Conservation (phyloP, 116 monocot species). For the Posidonia oceanica region DNA sequence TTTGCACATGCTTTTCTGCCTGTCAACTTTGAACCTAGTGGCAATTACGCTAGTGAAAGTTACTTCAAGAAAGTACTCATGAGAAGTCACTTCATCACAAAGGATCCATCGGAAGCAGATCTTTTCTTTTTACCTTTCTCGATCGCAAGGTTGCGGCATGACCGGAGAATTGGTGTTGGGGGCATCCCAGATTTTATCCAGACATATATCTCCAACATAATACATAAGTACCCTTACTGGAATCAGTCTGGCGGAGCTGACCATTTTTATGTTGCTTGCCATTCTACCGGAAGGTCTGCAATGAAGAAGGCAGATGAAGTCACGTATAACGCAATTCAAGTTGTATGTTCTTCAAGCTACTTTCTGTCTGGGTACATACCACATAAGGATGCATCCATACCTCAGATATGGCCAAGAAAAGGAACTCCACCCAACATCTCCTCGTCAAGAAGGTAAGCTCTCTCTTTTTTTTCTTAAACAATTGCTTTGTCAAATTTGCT, state of each 20-base stretch:
- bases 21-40: slow-evolving; percentile 8
- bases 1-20: slow-evolving; percentile 15
- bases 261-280: slow-evolving; percentile 21
- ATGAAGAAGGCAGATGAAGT: slow-evolving; percentile 8
- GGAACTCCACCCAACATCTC: not conserved
- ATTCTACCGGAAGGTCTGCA: slow-evolving; percentile 17
- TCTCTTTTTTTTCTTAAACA: not conserved
- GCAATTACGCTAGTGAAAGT: slow-evolving; percentile 19
- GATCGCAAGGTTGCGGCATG: slow-evolving; percentile 16
- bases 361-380: slow-evolving; percentile 15
- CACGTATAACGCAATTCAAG: slow-evolving; percentile 14
- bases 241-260: slow-evolving; percentile 14
- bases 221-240: slow-evolving; percentile 13
- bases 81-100: slow-evolving; percentile 14
- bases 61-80: slow-evolving; percentile 18
- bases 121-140: slow-evolving; percentile 21
- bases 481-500: too few species aligned
- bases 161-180: slow-evolving; percentile 2
- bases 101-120: slow-evolving; percentile 11
- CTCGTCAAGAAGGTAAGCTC: slow-evolving; percentile 1
- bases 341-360: slow-evolving; percentile 19
- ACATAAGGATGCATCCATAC: slow-evolving; percentile 16
- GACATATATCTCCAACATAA: slow-evolving; percentile 5
- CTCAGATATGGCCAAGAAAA: slow-evolving; percentile 19
- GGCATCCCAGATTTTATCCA: slow-evolving; percentile 13